Conservation (phyloP, 2,329 filamentous ascomycete genomes). For the Cladophialophora bantiana region DNA sequence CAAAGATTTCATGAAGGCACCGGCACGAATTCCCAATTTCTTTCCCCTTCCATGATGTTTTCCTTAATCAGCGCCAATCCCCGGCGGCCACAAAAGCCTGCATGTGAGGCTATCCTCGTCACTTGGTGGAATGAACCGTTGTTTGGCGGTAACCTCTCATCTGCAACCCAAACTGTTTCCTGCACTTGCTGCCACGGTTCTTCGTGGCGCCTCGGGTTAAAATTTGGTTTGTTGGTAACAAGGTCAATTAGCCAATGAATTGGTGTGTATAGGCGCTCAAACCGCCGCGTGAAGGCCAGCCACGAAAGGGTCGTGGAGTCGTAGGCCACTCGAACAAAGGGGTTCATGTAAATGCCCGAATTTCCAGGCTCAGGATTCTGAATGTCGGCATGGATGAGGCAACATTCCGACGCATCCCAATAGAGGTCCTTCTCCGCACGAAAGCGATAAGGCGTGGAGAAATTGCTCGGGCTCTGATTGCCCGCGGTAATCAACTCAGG, state of each 20-base stretch:
- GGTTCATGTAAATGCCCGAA: conserved; percentile 75
- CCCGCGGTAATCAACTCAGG: conserved; percentile 29
- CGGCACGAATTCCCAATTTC: conserved; percentile 54
- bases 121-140: conserved; percentile 51
- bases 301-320: conserved; percentile 63
- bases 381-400: conserved; percentile 62
- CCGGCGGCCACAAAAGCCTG: conserved; percentile 55
- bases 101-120: conserved; percentile 50
- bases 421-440: conserved; percentile 65
- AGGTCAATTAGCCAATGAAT: conserved; percentile 66
- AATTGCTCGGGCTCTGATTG: conserved; percentile 38
- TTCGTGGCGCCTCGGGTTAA: conserved; percentile 68
- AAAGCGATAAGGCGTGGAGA: conserved; percentile 55
- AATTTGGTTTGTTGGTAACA: conserved; percentile 63
- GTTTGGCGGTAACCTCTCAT: conserved; percentile 40
- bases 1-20: conserved; percentile 43
- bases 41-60: conserved; percentile 51
- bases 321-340: conserved; percentile 76
- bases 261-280: conserved; percentile 69
- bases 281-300: conserved; percentile 66
- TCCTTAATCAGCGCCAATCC: conserved; percentile 54
- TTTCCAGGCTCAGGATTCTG: conserved; percentile 51
- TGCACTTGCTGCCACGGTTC: conserved; percentile 59
- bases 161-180: conserved; percentile 52
- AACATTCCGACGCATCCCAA: conserved; percentile 71